Conservation (phyloP, 805 yeast genomes). For the Kockiozyma suomiensis region DNA sequence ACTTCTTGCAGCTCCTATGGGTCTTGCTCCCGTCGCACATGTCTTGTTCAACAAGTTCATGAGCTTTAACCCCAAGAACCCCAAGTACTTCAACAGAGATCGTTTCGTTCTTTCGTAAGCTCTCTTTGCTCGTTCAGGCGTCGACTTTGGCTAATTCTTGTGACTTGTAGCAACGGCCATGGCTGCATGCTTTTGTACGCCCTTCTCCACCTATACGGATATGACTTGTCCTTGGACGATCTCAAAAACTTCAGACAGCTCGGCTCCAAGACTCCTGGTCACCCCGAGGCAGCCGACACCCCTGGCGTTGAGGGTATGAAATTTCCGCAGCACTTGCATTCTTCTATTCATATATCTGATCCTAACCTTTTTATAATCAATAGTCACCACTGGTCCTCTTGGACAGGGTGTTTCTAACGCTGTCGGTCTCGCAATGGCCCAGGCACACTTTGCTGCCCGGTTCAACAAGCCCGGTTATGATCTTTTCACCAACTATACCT, state of each 20-base stretch:
- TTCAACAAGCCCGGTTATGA: conserved; percentile 85
- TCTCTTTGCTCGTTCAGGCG: neutral
- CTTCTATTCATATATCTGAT: neutral
- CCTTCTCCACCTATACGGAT: conserved; percentile 83
- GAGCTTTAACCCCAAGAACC: conserved; percentile 88
- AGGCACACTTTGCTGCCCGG: conserved; percentile 85
- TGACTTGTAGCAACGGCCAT: conserved; percentile 69
- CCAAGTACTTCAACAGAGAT: conserved; percentile 92
- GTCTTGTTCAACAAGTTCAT: conserved; percentile 72
- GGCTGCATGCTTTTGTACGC: conserved; percentile 90
- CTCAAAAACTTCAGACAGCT: conserved; percentile 88
- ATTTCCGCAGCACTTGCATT: neutral
- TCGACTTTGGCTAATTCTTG: neutral
- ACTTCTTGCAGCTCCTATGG: conserved; percentile 80
- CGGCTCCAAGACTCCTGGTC: conserved; percentile 93
- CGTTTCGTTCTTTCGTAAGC: conserved; percentile 77
- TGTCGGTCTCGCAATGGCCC: conserved; percentile 95
- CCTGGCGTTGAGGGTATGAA: conserved; percentile 83
- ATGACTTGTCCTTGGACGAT: conserved; percentile 77
- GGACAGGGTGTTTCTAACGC: conserved; percentile 98
- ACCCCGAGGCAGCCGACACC: conserved; percentile 82
- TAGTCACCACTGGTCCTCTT: conserved; percentile 91
- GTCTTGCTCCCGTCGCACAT: conserved; percentile 95
- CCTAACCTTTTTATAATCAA: no score
- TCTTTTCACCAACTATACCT: conserved; percentile 75